Conservation (phyloP, 163 green algal species). For the Prototheca cutis region DNA sequence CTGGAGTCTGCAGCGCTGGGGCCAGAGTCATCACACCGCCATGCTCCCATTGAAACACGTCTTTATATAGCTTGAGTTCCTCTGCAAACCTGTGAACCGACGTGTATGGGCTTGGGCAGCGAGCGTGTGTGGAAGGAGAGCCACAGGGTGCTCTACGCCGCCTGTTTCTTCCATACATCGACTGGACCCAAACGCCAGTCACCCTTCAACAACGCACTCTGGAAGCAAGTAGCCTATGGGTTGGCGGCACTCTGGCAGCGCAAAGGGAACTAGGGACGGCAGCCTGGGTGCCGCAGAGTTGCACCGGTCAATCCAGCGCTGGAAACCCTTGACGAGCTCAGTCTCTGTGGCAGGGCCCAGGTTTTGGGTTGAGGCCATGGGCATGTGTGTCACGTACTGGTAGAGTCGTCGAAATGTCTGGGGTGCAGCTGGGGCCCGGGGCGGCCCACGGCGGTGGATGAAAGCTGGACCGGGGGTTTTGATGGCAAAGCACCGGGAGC, state of each 20-base stretch:
- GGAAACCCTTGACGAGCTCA: background rate
- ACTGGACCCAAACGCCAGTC: background rate
- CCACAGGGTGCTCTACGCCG: background rate
- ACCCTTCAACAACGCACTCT: background rate
- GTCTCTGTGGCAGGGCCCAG: background rate
- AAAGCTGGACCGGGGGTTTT: no score
- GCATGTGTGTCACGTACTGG: no score
- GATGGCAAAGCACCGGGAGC: no score
- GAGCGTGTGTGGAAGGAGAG: no score
- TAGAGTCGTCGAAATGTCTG: no score
- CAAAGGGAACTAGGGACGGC: background rate
- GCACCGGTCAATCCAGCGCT: background rate
- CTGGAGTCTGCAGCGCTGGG: background rate
- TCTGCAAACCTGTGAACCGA: conserved; percentile 22
- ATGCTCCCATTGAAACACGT: conserved; percentile 23
- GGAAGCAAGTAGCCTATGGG: conserved; percentile 1
- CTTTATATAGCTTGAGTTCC: conserved; percentile 12
- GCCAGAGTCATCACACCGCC: background rate
- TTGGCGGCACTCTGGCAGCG: background rate
- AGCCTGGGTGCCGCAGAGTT: background rate
- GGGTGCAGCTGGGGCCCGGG: no score
- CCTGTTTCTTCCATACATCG: background rate
- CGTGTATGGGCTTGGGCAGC: no score
- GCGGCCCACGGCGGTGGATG: no score
- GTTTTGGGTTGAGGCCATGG: background rate